phyloP scores from a whole-genome alignment of 305 asterid species.

The Nicotiana rustica region DNA sequence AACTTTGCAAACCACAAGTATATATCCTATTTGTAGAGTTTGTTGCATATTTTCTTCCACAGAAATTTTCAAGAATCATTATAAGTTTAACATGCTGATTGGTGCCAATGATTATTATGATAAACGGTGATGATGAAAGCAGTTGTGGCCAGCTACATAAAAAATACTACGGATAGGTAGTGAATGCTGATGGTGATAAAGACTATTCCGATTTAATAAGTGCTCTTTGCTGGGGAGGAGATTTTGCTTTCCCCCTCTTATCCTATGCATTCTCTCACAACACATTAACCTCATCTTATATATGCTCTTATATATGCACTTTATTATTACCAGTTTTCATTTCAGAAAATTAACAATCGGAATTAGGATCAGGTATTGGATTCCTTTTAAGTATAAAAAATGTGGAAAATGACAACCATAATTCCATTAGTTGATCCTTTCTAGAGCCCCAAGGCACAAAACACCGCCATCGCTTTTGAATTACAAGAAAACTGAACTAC shows the following conservation, averaged over 20 bases:
- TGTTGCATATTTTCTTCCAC: background rate
- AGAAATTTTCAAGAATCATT: slow-evolving; percentile 19
- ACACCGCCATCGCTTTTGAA: slow-evolving; percentile 26
- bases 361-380: slow-evolving; percentile 1
- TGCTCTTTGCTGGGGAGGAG: background rate
- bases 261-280: background rate
- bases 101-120: slow-evolving; percentile 23
- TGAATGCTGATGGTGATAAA: no score
- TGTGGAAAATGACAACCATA: slow-evolving; percentile 12
- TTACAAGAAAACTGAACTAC: slow-evolving; percentile 25
- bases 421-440: slow-evolving; percentile 29
- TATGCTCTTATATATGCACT: background rate
- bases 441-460: background rate
- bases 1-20: background rate
- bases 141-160: background rate
- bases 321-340: background rate
- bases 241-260: background rate
- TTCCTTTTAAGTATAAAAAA: background rate
- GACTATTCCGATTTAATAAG: background rate
- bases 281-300: background rate
- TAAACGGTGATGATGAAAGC: slow-evolving; percentile 6
- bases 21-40: slow-evolving; percentile 7
- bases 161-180: background rate
- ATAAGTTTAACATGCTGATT: background rate
- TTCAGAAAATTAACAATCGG: background rate